phyloP scores from a whole-genome alignment of 768 basidiomycete genomes.

The Mycena vulgaris region DNA sequence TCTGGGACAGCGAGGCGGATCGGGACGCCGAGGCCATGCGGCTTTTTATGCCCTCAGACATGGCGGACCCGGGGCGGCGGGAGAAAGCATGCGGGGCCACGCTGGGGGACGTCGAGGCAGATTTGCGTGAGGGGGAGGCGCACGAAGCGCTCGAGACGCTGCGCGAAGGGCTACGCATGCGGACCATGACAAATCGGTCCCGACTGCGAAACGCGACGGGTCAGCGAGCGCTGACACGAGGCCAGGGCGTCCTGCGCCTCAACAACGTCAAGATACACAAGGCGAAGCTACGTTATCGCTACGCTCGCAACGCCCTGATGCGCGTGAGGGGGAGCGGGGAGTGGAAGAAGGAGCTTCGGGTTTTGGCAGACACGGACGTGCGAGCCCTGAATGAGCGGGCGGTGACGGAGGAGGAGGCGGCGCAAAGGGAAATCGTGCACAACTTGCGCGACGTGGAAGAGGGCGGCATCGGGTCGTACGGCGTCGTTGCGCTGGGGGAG shows the following conservation, averaged over 20 bases:
- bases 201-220: background rate
- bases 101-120: background rate
- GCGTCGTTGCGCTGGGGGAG: background rate
- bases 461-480: background rate
- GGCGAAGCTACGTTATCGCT: background rate
- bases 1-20: too few species aligned
- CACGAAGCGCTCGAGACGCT: background rate
- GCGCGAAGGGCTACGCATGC: background rate
- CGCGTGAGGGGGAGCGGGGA: background rate
- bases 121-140: background rate
- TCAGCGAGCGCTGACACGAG: background rate
- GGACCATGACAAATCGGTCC: background rate
- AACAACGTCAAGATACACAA: background rate
- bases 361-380: background rate
- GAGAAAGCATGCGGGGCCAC: background rate
- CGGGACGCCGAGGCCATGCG: too few species aligned
- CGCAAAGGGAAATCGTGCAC: background rate
- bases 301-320: background rate
- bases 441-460: background rate
- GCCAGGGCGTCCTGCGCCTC: background rate
- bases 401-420: background rate
- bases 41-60: background rate
- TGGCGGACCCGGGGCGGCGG: background rate
- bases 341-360: background rate
- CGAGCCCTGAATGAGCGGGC: background rate